Evolutionary conservation across 306 rosid genomes (phyloP).

Genomic region (Dryas octopetala): DNA sequence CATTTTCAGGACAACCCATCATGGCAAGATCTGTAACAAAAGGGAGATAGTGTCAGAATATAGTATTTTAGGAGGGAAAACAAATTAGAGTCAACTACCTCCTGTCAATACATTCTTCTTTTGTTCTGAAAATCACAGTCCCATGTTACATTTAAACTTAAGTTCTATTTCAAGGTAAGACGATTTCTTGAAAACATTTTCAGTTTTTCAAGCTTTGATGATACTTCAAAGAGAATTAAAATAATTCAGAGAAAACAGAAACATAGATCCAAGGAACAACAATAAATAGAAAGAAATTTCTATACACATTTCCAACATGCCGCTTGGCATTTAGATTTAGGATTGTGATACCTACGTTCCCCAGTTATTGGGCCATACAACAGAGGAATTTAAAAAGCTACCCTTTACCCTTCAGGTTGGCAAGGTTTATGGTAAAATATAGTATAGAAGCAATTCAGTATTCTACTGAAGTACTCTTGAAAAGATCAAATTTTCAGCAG

Average conservation of each 20-base stretch:
- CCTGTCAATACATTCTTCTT: neutral
- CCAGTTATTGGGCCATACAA: too few relatives aligned
- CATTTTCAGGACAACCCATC: constrained; percentile 63
- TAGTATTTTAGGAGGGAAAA: constrained; percentile 4
- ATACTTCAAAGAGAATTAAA: neutral
- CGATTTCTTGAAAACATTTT: neutral
- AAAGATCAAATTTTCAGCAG: neutral
- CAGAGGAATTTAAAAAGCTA: too few relatives aligned
- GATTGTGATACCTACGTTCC: neutral
- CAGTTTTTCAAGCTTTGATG: neutral
- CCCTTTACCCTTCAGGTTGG: neutral
- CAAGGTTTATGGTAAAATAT: neutral
- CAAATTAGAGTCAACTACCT: neutral
- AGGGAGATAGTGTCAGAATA: constrained; percentile 3
- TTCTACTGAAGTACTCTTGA: neutral
- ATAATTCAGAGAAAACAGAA: neutral
- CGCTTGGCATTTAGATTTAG: neutral
- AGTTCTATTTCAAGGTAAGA: neutral
- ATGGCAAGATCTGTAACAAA: constrained; percentile 54
- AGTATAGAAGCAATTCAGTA: neutral
- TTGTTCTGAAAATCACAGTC: neutral
- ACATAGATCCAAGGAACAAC: neutral
- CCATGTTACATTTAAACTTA: neutral
- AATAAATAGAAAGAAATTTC: neutral
- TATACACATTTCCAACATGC: neutral